Conservation (phyloP, 2,329 filamentous ascomycete genomes). For the Cercospora sesami region DNA sequence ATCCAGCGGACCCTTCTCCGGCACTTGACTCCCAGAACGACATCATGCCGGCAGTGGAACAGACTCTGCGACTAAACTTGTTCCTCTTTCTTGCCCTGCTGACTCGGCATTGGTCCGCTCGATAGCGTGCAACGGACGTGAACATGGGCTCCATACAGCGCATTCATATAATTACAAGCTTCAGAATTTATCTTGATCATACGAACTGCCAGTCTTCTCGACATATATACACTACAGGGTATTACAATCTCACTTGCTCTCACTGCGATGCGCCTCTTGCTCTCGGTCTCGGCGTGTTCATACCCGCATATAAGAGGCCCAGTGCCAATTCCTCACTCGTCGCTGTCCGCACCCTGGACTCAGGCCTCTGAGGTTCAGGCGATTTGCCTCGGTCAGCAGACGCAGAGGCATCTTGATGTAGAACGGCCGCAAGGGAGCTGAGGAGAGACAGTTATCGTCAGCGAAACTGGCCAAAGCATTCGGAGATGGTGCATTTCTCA, state of each 20-base stretch:
- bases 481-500: slow-evolving; percentile 3
- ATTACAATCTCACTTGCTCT: background rate
- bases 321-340: slow-evolving; percentile 8
- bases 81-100: background rate
- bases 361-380: background rate
- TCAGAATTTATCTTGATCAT: background rate
- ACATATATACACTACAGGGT: background rate
- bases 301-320: background rate
- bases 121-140: background rate
- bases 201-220: background rate
- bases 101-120: background rate
- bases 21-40: background rate
- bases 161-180: background rate
- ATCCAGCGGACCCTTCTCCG: background rate
- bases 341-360: background rate
- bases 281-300: background rate
- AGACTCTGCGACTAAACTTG: background rate
- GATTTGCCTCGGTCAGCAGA: background rate
- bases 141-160: background rate
- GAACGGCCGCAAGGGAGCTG: background rate
- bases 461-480: background rate
- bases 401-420: background rate
- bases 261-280: background rate
- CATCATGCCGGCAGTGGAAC: slow-evolving; percentile 5
- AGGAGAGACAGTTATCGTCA: background rate